A percentile compares a stretch with the other conserved stretches of the same genome.
phyloP scores from a whole-genome alignment of 2,329 filamentous ascomycete species.

The Chaetomiaceae sp. region DNA sequence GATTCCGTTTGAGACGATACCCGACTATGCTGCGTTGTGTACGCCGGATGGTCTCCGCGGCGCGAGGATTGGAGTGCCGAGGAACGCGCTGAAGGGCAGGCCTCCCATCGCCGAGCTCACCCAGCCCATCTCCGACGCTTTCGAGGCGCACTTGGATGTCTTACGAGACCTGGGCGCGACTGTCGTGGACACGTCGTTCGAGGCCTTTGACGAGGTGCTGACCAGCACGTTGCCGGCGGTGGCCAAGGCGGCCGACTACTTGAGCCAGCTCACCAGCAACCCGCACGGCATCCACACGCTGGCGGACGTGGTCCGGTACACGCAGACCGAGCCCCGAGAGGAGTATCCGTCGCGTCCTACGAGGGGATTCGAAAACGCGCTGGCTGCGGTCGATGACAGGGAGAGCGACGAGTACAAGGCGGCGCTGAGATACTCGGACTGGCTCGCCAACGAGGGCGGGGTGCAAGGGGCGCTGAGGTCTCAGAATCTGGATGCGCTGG shows the following conservation, averaged over 20 bases:
- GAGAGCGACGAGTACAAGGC: too few species aligned
- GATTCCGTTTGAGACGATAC: too few species aligned
- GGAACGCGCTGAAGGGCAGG: conserved; percentile 15
- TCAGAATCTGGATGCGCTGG: too few species aligned
- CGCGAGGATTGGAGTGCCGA: conserved; percentile 49
- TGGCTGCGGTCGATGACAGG: conserved; percentile 44
- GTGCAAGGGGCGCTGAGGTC: too few species aligned
- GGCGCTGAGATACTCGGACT: too few species aligned
- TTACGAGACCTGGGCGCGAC: too few species aligned
- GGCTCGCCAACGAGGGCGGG: too few species aligned
- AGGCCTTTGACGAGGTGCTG: too few species aligned
- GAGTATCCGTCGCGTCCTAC: conserved; percentile 55
- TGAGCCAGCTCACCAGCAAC: conserved; percentile 49
- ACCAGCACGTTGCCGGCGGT: conserved; percentile 24
- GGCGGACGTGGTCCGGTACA: conserved; percentile 48
- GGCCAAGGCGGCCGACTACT: conserved; percentile 47
- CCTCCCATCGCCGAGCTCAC: conserved; percentile 52
- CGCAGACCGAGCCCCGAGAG: conserved; percentile 45
- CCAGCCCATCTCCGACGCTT: too few species aligned
- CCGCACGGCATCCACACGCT: conserved; percentile 50
- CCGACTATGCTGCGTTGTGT: conserved; percentile 57
- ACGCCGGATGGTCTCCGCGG: conserved; percentile 34
- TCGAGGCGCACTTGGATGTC: too few species aligned
- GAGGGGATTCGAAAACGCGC: conserved; percentile 45
- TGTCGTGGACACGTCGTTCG: too few species aligned